Evolutionary conservation across 2,329 filamentous ascomycete genomes (phyloP).

Genomic region (Talaromyces sp.): DNA sequence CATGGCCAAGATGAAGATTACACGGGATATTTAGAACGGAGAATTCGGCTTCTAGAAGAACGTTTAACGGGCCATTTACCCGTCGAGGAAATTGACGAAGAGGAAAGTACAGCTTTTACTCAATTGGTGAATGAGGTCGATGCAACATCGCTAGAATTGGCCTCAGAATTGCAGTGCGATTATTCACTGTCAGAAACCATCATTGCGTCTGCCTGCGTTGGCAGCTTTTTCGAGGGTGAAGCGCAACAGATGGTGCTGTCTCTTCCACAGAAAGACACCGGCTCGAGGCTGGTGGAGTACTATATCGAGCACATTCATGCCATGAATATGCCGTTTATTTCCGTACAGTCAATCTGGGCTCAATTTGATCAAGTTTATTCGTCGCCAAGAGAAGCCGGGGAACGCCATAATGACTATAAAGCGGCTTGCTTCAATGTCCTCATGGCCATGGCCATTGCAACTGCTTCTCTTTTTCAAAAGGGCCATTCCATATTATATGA

Average conservation of each 20-base stretch:
- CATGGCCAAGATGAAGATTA: not conserved
- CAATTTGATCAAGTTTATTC: not conserved
- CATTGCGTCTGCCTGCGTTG: not conserved
- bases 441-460: not conserved
- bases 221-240: not conserved
- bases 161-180: not conserved
- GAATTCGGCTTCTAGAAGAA: not conserved
- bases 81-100: not conserved
- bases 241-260: not conserved
- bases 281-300: not conserved
- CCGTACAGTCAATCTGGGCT: not conserved
- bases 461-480: not conserved
- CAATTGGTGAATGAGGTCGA: not conserved
- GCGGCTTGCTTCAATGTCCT: not conserved
- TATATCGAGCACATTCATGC: not conserved
- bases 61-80: not conserved
- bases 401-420: not conserved
- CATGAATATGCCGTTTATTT: not conserved
- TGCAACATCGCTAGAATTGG: not conserved
- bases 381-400: not conserved
- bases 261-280: not conserved
- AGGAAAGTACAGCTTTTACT: not conserved
- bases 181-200: not conserved
- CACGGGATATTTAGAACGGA: not conserved
- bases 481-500: not conserved